Conservation (phyloP, 2,329 filamentous ascomycete genomes). For the Tolypocladium paradoxum region DNA sequence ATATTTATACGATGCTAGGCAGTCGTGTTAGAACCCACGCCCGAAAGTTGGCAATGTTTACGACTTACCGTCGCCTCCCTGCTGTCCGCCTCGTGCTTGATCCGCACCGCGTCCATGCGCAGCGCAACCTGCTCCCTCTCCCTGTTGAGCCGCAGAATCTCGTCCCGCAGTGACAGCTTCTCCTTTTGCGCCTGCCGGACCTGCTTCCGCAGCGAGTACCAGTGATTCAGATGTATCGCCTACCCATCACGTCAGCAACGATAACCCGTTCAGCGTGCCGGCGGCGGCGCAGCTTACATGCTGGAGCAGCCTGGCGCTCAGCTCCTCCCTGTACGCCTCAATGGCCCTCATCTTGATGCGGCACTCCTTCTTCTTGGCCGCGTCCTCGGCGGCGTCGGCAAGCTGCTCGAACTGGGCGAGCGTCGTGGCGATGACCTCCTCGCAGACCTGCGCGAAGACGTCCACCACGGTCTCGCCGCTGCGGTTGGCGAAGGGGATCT, state of each 20-base stretch:
- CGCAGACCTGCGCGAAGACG: constrained; percentile 49
- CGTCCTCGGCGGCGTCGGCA: constrained; percentile 25
- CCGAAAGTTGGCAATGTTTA: too few species aligned
- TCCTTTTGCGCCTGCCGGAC: constrained; percentile 46
- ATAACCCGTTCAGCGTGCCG: neutral
- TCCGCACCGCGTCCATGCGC: constrained; percentile 51
- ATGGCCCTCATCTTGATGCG: constrained; percentile 45
- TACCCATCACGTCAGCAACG: constrained; percentile 12
- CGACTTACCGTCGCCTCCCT: constrained; percentile 38
- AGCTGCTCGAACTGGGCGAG: constrained; percentile 36
- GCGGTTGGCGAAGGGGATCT: constrained; percentile 43
- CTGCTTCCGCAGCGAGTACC: constrained; percentile 45
- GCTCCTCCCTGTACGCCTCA: constrained; percentile 47
- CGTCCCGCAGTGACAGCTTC: constrained; percentile 44
- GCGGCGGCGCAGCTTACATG: constrained; percentile 34
- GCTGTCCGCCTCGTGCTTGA: constrained; percentile 45
- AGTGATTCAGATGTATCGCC: constrained; percentile 50
- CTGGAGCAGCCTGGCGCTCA: constrained; percentile 43
- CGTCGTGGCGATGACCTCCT: constrained; percentile 45
- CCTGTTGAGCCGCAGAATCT: constrained; percentile 46
- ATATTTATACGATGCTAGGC: constrained; percentile 36
- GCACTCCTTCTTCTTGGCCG: constrained; percentile 40
- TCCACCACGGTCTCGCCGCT: constrained; percentile 51
- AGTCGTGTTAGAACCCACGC: neutral
- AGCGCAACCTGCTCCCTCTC: constrained; percentile 53